Base-by-base conservation (phyloP, 2,329 filamentous ascomycete species). In the Colletotrichum shisoi region DNA sequence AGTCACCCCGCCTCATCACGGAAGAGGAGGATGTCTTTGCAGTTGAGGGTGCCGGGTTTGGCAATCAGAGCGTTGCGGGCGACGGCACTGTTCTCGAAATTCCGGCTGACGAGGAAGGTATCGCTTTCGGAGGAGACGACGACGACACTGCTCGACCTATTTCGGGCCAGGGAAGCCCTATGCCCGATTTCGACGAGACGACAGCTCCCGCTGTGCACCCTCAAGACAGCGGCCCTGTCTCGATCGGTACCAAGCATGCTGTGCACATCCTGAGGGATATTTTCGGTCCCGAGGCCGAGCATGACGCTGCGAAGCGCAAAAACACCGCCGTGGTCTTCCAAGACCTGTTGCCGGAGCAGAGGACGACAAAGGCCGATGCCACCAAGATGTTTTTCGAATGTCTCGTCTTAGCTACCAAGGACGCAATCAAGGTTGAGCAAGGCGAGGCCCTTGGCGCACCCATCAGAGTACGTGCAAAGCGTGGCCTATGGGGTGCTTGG, bases 321-420 rank as follows among this genome's bases (percentile, higher is more conserved):
- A 91, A 91, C 76, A 85, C 84, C 27, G 87, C 87, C 13, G 93
- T 96, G 3, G 84, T 96, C 3, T 97, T 99, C 83, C 94, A 97
- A 74, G 91, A 96, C 65, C 85, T 99, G 54, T 85, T 97, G 40
- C 95, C 95, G 0, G 92, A 96, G 79, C 81, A 84, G 70, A 87
- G 86, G 68, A 94, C 94, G 0, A 93, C 86, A 71, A 92, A 92
- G 78, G 91, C 91, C 9, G 95, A 98, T 73, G 95, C 95, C 0
- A 99, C 95, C 49, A 97, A 97, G 84, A 97, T 99, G 93, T 99
- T 99, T 82, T 99, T 99, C 74, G 95, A 99, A 80, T 90, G 95
- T 62, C 84, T 99, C 27, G 95, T 99, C 3, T 85, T 99, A 53
- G 95, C 94, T 5, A 99, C 95, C 48, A 99, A 99, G 81, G 95